Evolutionary conservation across 2,329 filamentous ascomycete genomes (phyloP), one percentile per base, ranked within the genome.

Genomic region (Ilyonectria mors-panacis): DNA sequence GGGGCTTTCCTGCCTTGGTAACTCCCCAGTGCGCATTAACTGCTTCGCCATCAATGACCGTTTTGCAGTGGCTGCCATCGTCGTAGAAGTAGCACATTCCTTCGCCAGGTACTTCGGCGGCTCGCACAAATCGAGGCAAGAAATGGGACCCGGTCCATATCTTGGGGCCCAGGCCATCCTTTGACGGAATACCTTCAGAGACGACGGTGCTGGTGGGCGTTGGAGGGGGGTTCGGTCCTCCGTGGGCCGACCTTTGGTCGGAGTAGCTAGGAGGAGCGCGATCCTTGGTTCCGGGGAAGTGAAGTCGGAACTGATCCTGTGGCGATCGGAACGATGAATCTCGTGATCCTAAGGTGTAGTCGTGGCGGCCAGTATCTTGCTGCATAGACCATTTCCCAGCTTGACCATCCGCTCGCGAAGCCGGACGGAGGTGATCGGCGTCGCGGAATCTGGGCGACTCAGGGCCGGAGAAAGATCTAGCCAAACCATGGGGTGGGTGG

Each of bases 11-110:
- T 2, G 95, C 94, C 82, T 97, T 97, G 39, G 95, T 97, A 10
- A 97, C 91, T 17, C 95, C 94, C 95, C 95, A 97, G 72, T 94
- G 93, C 1, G 94, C 93, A 78, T 97, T 97, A 58, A 97, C 94
- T 0, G 87, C 86, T 78, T 97, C 93, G 19, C 94, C 94, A 74
- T 97, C 93, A 70, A 97, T 95, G 30, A 93, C 85, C 42, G 93
- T 93, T 75, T 93, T 94, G 83, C 93, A 95, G 78, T 93, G 91
- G 59, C 90, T 92, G 33, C 93, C 93, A 77, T 97, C 94, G 70
- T 95, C 93, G 78, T 96, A 96, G 69, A 96, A 91, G 77, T 94
- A 96, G 82, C 93, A 96, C 75, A 92, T 80, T 2, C 93, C 94
- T 79, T 96, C 93, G 9, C 93, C 93, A 0, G 92, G 89, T 4